Conservation (phyloP, 257 asterid species). For the Solanum peruvianum region DNA sequence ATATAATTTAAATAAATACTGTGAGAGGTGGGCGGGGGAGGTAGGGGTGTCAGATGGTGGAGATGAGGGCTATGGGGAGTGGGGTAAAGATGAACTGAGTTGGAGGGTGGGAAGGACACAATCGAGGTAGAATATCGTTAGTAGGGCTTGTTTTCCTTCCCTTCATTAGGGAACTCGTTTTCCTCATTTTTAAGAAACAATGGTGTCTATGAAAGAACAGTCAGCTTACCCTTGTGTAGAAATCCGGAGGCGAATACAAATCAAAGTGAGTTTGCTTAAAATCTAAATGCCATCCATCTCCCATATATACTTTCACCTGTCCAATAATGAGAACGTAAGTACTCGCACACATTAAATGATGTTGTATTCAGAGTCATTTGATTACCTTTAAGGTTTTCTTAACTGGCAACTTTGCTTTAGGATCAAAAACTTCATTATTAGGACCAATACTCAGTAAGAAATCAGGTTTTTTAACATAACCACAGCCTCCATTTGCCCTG, state of each 20-base stretch:
- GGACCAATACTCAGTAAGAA: conserved; percentile 41
- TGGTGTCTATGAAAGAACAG: not conserved
- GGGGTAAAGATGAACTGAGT: not conserved
- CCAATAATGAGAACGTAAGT: not conserved
- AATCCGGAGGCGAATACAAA: conserved; percentile 76
- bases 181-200: not conserved
- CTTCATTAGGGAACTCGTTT: not conserved
- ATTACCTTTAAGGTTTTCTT: conserved; percentile 60
- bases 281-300: conserved; percentile 94
- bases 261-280: conserved; percentile 89
- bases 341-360: not conserved
- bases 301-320: conserved; percentile 82
- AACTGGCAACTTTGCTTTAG: conserved; percentile 33
- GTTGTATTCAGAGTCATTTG: not conserved
- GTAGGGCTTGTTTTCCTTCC: not conserved
- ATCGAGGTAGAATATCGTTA: not conserved
- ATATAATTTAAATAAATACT: not conserved
- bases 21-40: not conserved
- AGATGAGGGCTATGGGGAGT: not conserved
- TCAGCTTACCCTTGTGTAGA: conserved; percentile 60
- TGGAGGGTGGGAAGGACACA: not conserved
- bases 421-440: conserved; percentile 33
- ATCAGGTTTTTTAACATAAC: conserved; percentile 76
- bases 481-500: conserved; percentile 71
- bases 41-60: not conserved